Percentiles rank a stretch among this genome's conserved stretches.
These are phyloP conservation scores for Xylaria flabelliformis DNA, from an alignment of 495 filamentous ascomycete genomes.

Conservation along the genomic window DNA sequence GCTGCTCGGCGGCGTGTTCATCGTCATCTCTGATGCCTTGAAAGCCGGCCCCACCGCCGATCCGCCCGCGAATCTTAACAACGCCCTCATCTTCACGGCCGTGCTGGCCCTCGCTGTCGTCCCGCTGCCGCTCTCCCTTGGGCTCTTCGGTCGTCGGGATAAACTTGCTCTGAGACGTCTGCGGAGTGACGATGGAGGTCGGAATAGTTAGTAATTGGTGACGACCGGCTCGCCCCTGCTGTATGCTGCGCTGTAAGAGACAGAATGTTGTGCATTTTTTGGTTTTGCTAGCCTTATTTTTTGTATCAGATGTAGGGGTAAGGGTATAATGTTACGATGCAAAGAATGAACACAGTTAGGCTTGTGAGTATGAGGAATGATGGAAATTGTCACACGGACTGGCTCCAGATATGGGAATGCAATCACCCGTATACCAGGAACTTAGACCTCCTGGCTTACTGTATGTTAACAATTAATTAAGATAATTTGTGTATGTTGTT, in stretches of 20 bases:
- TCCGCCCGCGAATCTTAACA: slow-evolving; percentile 73
- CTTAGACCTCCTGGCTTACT: no score
- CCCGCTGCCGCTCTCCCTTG: slow-evolving; percentile 71
- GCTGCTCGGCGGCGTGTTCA: slow-evolving; percentile 79
- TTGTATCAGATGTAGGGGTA: neutral
- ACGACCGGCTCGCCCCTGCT: neutral
- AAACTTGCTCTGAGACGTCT: slow-evolving; percentile 63
- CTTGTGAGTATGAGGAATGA: neutral
- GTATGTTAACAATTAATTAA: neutral
- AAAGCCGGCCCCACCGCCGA: slow-evolving; percentile 61
- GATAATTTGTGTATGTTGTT: neutral
- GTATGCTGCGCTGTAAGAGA: neutral
- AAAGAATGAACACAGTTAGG: neutral
- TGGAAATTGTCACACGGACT: neutral
- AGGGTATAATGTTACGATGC: neutral
- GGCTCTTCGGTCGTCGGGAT: slow-evolving; percentile 64
- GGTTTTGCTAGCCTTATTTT: neutral
- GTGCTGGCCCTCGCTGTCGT: slow-evolving; percentile 69
- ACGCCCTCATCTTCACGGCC: slow-evolving; percentile 78
- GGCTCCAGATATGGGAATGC: no score
- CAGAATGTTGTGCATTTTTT: neutral
- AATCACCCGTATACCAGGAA: no score
- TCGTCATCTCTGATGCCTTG: slow-evolving; percentile 80
- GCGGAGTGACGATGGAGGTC: slow-evolving; percentile 42
- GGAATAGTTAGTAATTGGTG: neutral